These are phyloP conservation scores for Pyrus bretschneideri DNA, from an alignment of 306 rosid species.

Conservation along the genomic window DNA sequence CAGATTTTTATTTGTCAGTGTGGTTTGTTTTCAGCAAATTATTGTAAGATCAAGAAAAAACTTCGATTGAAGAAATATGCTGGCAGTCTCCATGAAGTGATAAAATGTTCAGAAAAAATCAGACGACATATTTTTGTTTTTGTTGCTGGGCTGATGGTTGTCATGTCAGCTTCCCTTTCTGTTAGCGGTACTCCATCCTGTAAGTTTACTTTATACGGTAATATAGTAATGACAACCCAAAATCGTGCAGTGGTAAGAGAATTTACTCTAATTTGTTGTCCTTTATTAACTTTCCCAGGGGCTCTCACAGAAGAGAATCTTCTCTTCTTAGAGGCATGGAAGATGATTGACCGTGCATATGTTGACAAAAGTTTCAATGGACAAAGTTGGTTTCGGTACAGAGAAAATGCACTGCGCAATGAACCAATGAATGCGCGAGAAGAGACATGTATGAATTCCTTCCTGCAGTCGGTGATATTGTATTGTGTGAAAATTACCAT, in stretches of 20 bases:
- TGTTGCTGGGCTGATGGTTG: slow-evolving; percentile 61
- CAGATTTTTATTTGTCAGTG: slow-evolving; percentile 16
- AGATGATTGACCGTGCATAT: slow-evolving; percentile 88
- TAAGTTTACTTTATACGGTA: slow-evolving; percentile 29
- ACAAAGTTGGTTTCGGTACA: slow-evolving; percentile 93
- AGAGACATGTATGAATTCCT: slow-evolving; percentile 69
- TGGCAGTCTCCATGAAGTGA: slow-evolving; percentile 23
- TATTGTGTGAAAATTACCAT: neutral
- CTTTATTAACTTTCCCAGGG: slow-evolving; percentile 23
- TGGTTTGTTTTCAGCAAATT: slow-evolving; percentile 31
- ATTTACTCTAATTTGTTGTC: slow-evolving; percentile 1
- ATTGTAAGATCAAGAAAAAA: slow-evolving; percentile 13
- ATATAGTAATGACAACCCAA: neutral
- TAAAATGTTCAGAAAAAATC: slow-evolving; percentile 29
- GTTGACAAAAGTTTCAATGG: slow-evolving; percentile 88
- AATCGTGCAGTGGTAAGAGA: neutral
- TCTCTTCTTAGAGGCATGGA: slow-evolving; percentile 94
- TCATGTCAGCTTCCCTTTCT: slow-evolving; percentile 59
- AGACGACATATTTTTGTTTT: slow-evolving; percentile 36
- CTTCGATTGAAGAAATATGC: slow-evolving; percentile 19
- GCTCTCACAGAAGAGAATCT: slow-evolving; percentile 86
- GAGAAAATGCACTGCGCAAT: slow-evolving; percentile 80
- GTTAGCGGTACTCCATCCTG: slow-evolving; percentile 44
- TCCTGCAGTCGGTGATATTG: slow-evolving; percentile 3
- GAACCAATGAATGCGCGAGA: slow-evolving; percentile 86